Evolutionary conservation across 202 grass and related monocot genomes (phyloP).

Genomic region (Schoenoplectus tabernaemontani): DNA sequence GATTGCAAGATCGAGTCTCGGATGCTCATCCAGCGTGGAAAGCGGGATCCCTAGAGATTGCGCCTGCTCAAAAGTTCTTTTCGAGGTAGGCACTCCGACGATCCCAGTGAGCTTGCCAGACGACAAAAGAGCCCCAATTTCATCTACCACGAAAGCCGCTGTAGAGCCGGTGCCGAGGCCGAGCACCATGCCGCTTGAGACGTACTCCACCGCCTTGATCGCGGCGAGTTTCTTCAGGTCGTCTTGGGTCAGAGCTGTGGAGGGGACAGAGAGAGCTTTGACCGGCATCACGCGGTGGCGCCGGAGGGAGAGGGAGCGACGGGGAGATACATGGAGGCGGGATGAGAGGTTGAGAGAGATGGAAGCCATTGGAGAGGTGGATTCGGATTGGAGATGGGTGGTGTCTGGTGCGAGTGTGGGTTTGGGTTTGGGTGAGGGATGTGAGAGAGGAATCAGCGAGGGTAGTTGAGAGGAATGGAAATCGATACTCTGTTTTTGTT

Average conservation of each 20-base stretch:
- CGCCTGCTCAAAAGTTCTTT: slow-evolving; percentile 92
- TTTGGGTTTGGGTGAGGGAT: slow-evolving; percentile 1
- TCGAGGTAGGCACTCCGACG: slow-evolving; percentile 92
- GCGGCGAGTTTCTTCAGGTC: slow-evolving; percentile 91
- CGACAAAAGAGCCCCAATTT: slow-evolving; percentile 70
- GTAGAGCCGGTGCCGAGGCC: slow-evolving; percentile 93
- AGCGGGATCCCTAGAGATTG: slow-evolving; percentile 74
- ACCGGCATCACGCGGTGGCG: slow-evolving; percentile 4
- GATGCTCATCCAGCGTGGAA: slow-evolving; percentile 80
- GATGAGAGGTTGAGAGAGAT: slow-evolving; percentile 34
- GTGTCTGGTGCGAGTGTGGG: background rate
- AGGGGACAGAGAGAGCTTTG: slow-evolving; percentile 30
- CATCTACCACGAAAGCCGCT: slow-evolving; percentile 82
- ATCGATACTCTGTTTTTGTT: no score
- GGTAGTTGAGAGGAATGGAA: no score
- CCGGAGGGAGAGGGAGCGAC: background rate
- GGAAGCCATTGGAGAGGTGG: slow-evolving; percentile 23
- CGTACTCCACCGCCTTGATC: slow-evolving; percentile 74
- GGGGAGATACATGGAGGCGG: background rate
- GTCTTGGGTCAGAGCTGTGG: slow-evolving; percentile 65
- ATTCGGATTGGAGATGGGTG: slow-evolving; percentile 8
- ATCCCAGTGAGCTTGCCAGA: slow-evolving; percentile 63
- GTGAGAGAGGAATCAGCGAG: no score
- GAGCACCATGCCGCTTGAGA: slow-evolving; percentile 81
- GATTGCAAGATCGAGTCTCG: slow-evolving; percentile 73